These are phyloP conservation scores for Somion occarium DNA, from an alignment of 1,284 basidiomycete species.

Conservation along the genomic window DNA sequence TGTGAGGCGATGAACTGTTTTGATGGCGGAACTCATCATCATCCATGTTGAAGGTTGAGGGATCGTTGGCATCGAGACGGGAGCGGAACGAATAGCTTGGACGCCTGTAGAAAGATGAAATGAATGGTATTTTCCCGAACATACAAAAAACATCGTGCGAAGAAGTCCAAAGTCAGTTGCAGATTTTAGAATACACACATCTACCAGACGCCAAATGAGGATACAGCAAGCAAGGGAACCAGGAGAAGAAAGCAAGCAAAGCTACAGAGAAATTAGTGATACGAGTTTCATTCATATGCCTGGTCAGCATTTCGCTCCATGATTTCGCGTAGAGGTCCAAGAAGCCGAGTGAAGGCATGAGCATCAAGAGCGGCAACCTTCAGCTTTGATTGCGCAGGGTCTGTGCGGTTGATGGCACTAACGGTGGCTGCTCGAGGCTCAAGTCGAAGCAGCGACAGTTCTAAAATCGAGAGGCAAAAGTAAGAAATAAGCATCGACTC, in stretches of 20 bases:
- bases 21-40: too few species aligned
- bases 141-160: too few species aligned
- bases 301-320: conserved; percentile 79
- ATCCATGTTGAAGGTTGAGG: background rate
- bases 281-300: conserved; percentile 34
- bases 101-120: too few species aligned
- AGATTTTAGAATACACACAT: background rate
- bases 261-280: background rate
- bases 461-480: conserved; percentile 32
- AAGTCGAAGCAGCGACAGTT: conserved; percentile 79
- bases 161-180: too few species aligned
- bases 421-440: conserved; percentile 93
- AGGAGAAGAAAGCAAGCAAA: conserved; percentile 4
- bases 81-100: background rate
- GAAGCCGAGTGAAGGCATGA: conserved; percentile 88
- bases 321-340: conserved; percentile 86
- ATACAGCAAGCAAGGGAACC: conserved; percentile 6
- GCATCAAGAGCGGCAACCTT: conserved; percentile 94
- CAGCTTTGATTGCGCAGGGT: conserved; percentile 56
- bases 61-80: background rate
- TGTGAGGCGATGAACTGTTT: background rate
- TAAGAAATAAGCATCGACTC: conserved; percentile 5
- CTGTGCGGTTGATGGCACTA: conserved; percentile 63
- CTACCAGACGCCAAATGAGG: background rate
- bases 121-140: too few species aligned